Evolutionary conservation across 495 filamentous ascomycete species (phyloP).

Genomic region (Talaromyces nanjingensis): DNA sequence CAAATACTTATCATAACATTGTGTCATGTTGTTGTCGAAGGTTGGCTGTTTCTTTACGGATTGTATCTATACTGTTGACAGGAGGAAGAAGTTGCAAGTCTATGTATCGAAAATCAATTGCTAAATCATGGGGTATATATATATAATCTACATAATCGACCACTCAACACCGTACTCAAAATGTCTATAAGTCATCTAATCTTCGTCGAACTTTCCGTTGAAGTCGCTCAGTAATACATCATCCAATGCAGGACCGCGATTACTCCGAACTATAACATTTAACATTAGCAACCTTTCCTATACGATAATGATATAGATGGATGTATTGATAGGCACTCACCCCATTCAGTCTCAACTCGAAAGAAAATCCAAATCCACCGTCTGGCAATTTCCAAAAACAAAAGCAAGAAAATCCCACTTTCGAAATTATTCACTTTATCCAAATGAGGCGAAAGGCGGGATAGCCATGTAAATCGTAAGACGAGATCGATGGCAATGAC

Average conservation of each 20-base stretch:
- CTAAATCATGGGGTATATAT: neutral
- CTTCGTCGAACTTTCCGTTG: constrained; percentile 44
- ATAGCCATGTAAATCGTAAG: constrained; percentile 82
- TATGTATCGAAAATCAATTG: neutral
- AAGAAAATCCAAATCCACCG: constrained; percentile 98
- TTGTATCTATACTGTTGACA: neutral
- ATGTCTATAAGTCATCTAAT: constrained; percentile 20
- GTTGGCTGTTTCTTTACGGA: neutral
- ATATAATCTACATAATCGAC: neutral
- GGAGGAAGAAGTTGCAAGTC: neutral
- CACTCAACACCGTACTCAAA: neutral
- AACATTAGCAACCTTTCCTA: constrained; percentile 11
- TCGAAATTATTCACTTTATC: constrained; percentile 80
- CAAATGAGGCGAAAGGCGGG: constrained; percentile 74
- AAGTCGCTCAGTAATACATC: constrained; percentile 49
- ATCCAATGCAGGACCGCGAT: constrained; percentile 44
- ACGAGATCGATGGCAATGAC: constrained; percentile 73
- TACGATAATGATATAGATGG: neutral
- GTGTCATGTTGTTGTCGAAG: neutral
- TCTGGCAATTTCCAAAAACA: constrained; percentile 76
- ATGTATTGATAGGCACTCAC: constrained; percentile 35
- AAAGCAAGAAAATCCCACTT: constrained; percentile 77
- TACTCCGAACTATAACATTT: constrained; percentile 42
- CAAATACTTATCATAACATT: neutral
- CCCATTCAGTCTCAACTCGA: constrained; percentile 87